Base-by-base conservation (phyloP, 2,329 filamentous ascomycete genomes). In the Neopestalotiopsis rosae region DNA sequence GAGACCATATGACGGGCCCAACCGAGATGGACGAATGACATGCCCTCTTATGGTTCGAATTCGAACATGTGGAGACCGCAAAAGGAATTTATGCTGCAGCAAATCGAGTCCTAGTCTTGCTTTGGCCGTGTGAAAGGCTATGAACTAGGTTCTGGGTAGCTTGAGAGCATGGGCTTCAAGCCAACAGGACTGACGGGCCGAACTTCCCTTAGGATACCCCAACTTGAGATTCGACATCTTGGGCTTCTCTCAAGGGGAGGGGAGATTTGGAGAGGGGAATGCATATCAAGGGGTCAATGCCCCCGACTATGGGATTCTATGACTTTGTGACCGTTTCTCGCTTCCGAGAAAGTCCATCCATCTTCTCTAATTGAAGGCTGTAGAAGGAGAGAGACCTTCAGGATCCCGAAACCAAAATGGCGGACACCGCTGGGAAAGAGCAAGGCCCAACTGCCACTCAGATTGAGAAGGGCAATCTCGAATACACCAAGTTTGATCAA, bases 401-500 rank as follows among this genome's bases (percentile, higher is more conserved):
- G 40, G 62, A 49, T 6, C 38, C 3, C 5, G 24, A 10, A 20
- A 57, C 10, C 28, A 40, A 24, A 3, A 67, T 67, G 65, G 65
- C 65, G 34, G 65, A 67, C 30, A 32, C 32, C 32, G 45, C 45
- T 56, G 42, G 14, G 12, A 45, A 56, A 30, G 56, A 67, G 20
- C 32, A 67, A 34, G 52, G 42, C 32, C 14, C 65, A 7, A 30
- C 52, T 32, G 30, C 65, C 14, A 20, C 17, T 30, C 75, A 74
- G 20, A 65, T 80, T 66, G 79, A 81, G 71, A 77, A 73, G 67
- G 73, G 74, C 13, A 76, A 74, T 30, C 69, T 72, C 61, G 76
- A 75, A 12, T 75, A 79, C 69, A 72, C 74, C 52, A 74, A 79
- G 65, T 73, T 79, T 61, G 72, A 79, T 66, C 71, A 81, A 71